Conservation (phyloP, 208 protist genomes). For the Leishmania guyanensis region DNA sequence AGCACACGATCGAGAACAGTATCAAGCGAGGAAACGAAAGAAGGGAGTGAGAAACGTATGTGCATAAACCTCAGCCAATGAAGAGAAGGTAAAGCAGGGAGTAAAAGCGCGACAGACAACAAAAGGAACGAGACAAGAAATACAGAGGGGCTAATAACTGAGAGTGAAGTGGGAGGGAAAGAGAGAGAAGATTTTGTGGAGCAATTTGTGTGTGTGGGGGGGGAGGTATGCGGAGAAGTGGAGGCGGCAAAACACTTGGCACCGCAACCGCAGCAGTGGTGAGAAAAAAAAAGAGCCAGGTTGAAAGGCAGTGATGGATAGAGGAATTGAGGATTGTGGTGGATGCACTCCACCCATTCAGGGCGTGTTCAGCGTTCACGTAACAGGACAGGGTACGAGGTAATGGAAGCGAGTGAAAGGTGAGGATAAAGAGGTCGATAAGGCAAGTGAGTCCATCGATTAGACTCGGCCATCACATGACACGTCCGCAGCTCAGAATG, state of each 20-base stretch:
- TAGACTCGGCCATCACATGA: not conserved
- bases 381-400: slow-evolving; percentile 5
- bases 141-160: not conserved
- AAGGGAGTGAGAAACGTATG: not conserved
- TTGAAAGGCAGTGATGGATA: not conserved
- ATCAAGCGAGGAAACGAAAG: slow-evolving; percentile 16
- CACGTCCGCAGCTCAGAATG: not conserved
- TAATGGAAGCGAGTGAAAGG: not conserved
- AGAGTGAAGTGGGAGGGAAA: not conserved
- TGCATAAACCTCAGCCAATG: not conserved
- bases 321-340: not conserved
- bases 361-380: not conserved
- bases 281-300: not conserved
- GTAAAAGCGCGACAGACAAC: not conserved
- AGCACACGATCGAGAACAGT: not conserved
- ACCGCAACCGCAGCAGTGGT: not conserved
- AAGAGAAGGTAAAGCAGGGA: not conserved
- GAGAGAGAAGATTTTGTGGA: too few relatives aligned
- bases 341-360: not conserved
- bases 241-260: not conserved
- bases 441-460: not conserved
- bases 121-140: not conserved
- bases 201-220: not conserved
- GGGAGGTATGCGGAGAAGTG: not conserved
- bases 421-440: not conserved